Conservation (phyloP, 805 yeast genomes). For the Wickerhamomyces chambardii region DNA sequence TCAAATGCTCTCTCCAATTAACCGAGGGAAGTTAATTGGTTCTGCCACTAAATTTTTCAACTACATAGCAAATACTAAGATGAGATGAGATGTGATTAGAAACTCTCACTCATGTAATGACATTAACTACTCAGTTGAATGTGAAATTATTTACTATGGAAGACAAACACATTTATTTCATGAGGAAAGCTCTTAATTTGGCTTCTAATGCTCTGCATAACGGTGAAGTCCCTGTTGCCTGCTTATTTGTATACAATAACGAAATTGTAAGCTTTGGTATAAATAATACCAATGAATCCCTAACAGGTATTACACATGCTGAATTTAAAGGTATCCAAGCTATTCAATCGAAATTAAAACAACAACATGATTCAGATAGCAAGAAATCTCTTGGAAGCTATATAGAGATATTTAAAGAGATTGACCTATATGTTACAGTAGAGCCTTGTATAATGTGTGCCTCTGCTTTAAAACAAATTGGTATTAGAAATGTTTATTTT, state of each 20-base stretch:
- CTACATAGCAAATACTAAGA: too few relatives aligned
- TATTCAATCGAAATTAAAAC: constrained; percentile 28
- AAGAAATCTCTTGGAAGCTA: too few relatives aligned
- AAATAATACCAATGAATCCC: constrained; percentile 78
- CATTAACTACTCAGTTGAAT: too few relatives aligned
- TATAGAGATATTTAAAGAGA: constrained; percentile 34
- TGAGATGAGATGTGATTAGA: too few relatives aligned
- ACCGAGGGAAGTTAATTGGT: too few relatives aligned
- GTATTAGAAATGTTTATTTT: constrained; percentile 64
- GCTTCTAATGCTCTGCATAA: constrained; percentile 56
- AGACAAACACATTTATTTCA: constrained; percentile 22
- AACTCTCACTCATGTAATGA: too few relatives aligned
- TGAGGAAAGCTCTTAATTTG: constrained; percentile 42
- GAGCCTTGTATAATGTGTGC: constrained; percentile 99
- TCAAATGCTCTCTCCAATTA: too few relatives aligned
- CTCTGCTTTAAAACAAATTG: constrained; percentile 75
- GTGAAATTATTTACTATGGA: too few relatives aligned
- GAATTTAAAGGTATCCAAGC: constrained; percentile 75
- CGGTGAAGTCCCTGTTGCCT: constrained; percentile 84
- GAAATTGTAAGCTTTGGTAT: constrained; percentile 65
- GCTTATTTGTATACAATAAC: constrained; percentile 51
- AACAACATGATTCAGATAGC: too few relatives aligned
- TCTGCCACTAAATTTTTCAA: too few relatives aligned
- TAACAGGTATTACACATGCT: constrained; percentile 89
- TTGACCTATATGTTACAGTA: constrained; percentile 83